Conservation (phyloP, 768 basidiomycete species). For the Trametes sanguinea region DNA sequence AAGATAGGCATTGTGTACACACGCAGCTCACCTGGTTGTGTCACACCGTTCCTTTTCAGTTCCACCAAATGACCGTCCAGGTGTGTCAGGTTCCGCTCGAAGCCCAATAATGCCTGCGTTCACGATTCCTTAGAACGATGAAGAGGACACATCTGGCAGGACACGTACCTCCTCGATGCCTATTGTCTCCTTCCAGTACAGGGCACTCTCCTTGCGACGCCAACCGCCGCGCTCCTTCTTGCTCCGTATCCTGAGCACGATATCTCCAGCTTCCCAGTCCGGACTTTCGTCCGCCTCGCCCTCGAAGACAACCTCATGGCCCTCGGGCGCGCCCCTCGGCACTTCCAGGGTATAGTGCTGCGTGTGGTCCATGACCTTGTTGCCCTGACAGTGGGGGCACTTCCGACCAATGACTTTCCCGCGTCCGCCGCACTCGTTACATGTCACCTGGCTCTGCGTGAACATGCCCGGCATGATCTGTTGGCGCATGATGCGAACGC, state of each 20-base stretch:
- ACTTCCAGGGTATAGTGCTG: slow-evolving; percentile 87
- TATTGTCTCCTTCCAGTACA: slow-evolving; percentile 93
- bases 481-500: slow-evolving; percentile 83
- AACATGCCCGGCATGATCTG: slow-evolving; percentile 99
- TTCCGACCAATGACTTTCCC: slow-evolving; percentile 74
- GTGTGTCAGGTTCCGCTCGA: slow-evolving; percentile 88
- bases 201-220: slow-evolving; percentile 84
- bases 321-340: slow-evolving; percentile 87
- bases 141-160: background rate
- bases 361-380: slow-evolving; percentile 79
- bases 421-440: slow-evolving; percentile 82
- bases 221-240: slow-evolving; percentile 78
- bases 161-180: slow-evolving; percentile 84
- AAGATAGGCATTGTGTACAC: background rate
- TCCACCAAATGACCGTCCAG: slow-evolving; percentile 83
- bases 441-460: slow-evolving; percentile 82
- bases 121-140: background rate
- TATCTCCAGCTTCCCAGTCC: slow-evolving; percentile 95
- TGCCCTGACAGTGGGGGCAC: slow-evolving; percentile 82
- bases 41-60: slow-evolving; percentile 74
- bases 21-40: slow-evolving; percentile 75
- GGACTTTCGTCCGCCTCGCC: slow-evolving; percentile 97
- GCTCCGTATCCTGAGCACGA: slow-evolving; percentile 83
- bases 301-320: slow-evolving; percentile 89
- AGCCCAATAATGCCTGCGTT: slow-evolving; percentile 92